Evolutionary conservation across 2,329 filamentous ascomycete species (phyloP).

Genomic region (Pseudogymnoascus sp.): DNA sequence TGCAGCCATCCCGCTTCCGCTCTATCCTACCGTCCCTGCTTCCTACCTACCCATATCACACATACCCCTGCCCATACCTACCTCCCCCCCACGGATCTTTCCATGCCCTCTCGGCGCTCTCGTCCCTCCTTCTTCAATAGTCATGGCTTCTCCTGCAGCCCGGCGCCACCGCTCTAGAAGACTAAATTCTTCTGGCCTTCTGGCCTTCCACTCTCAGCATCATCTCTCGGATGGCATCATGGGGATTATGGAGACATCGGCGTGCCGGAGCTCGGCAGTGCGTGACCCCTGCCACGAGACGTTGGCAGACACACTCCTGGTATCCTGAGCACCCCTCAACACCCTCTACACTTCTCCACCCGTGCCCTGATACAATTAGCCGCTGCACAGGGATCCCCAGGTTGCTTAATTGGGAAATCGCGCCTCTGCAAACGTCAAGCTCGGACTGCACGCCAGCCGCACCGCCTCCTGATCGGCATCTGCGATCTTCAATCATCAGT

Average conservation of each 20-base stretch:
- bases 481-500: background rate
- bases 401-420: background rate
- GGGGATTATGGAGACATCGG: background rate
- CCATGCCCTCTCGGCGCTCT: background rate
- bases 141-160: background rate
- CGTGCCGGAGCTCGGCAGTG: background rate
- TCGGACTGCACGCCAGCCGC: background rate
- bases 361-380: background rate
- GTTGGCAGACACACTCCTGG: background rate
- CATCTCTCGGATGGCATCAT: background rate
- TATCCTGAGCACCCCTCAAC: background rate
- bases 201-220: background rate
- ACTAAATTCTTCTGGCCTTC: background rate
- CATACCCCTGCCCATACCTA: background rate
- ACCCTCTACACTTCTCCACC: background rate
- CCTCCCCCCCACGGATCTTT: background rate
- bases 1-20: background rate
- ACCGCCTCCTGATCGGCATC: background rate
- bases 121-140: background rate
- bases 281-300: constrained; percentile 1
- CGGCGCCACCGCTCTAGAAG: background rate
- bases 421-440: background rate
- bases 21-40: background rate
- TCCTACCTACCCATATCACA: background rate
- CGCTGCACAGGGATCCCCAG: background rate